Conservation (phyloP, 139 green algal genomes). For the Trebouxia sp. region DNA sequence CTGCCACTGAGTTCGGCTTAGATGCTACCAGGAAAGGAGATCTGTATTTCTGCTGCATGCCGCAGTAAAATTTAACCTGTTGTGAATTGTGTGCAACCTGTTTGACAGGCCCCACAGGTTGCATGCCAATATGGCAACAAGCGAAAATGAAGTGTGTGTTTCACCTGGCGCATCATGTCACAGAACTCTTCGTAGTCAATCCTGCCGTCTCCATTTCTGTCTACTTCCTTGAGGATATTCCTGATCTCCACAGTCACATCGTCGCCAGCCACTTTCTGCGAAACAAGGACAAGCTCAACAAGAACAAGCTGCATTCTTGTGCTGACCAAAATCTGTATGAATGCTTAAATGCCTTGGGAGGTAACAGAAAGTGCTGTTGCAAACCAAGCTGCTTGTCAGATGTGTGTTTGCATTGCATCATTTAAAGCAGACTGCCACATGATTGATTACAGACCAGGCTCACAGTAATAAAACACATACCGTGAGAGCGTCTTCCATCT, state of each 20-base stretch:
- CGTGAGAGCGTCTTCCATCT: slow-evolving; percentile 64
- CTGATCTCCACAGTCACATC: slow-evolving; percentile 43
- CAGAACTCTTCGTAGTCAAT: slow-evolving; percentile 86
- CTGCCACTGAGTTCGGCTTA: not conserved
- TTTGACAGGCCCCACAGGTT: not conserved
- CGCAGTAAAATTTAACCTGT: not conserved
- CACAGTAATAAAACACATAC: too few relatives aligned
- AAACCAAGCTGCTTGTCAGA: not conserved
- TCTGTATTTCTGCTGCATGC: too few relatives aligned
- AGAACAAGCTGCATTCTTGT: too few relatives aligned
- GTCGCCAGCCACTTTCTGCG: slow-evolving; percentile 26
- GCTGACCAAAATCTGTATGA: too few relatives aligned
- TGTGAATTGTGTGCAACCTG: not conserved
- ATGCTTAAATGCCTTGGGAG: too few relatives aligned
- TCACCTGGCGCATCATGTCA: slow-evolving; percentile 60
- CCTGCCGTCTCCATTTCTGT: slow-evolving; percentile 68
- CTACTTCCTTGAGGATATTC: slow-evolving; percentile 60
- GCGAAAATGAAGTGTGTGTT: not conserved
- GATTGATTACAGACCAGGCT: too few relatives aligned
- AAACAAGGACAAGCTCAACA: too few relatives aligned
- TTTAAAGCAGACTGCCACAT: too few relatives aligned
- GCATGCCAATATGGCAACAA: not conserved
- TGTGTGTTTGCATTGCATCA: too few relatives aligned
- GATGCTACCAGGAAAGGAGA: not conserved
- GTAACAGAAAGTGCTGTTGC: too few relatives aligned